Conservation (phyloP, 2,329 filamentous ascomycete genomes). For the Tolypocladium amazonense region DNA sequence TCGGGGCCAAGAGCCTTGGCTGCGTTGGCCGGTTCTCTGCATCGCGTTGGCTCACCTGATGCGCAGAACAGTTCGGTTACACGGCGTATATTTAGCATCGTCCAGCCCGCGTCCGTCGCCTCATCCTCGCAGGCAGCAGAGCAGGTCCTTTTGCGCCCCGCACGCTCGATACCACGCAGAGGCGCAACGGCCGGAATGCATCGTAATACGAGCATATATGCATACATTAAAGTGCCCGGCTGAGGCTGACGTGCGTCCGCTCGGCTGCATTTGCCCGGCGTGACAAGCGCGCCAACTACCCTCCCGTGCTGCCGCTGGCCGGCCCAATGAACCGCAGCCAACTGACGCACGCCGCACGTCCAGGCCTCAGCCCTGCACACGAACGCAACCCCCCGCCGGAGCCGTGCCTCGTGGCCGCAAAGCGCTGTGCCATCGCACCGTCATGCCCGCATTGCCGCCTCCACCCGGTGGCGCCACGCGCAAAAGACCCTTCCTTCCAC, state of each 20-base stretch:
- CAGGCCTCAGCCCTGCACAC: background rate
- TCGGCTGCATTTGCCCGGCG: background rate
- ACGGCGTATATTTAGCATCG: background rate
- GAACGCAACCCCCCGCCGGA: background rate
- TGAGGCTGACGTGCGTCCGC: background rate
- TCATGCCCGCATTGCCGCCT: background rate
- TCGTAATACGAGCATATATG: background rate
- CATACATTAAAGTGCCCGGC: background rate
- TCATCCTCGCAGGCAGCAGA: background rate
- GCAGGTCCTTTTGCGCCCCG: background rate
- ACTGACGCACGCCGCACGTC: background rate
- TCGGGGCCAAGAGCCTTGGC: background rate
- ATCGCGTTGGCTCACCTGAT: background rate
- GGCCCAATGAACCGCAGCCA: background rate
- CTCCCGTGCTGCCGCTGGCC: background rate
- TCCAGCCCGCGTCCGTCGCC: background rate
- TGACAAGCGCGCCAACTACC: too few relatives aligned
- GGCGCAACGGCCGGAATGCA: background rate
- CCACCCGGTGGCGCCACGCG: background rate
- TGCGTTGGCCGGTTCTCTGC: background rate
- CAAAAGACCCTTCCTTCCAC: background rate
- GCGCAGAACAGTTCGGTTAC: background rate
- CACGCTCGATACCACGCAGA: background rate
- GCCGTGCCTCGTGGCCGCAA: background rate
- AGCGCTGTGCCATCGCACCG: background rate